Evolutionary conservation across 176 grass and related monocot genomes (phyloP), one percentile per base, ranked within the genome.

Genomic region (Panicum miliaceum): DNA sequence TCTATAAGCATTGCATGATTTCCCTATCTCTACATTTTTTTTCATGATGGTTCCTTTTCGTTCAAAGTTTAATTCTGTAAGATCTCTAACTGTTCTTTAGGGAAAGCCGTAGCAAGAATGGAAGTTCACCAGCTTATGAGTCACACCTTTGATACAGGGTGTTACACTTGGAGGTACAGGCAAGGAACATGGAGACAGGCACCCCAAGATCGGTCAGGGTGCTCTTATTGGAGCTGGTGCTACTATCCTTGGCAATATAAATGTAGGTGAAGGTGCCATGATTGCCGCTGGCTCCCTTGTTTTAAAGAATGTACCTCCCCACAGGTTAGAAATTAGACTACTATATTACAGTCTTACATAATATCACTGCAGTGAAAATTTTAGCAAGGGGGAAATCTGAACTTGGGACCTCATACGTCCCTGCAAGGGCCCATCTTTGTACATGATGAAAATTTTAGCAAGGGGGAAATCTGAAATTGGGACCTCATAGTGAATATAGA

Each of bases 151-250:
- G 65, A 16, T 77, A 57, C 72, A 99, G 96, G 91, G 96, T 62
- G 96, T 99, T 91, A 99, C 96, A 5, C 88, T 99, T 52, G 96
- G 96, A 87, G 96, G 96, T 75, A 99, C 96, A 41, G 96, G 96
- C 71, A 99, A 99, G 73, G 88, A 94, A 81, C 66, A 96, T 81
- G 96, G 96, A 76, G 91, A 99, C 71, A 89, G 96, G n/a, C 96
- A 99, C 86, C 96, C 96, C 20, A 99, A 99, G 89, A 92, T 99
- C 0, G 85, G 89, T 50, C 93, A 95, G 83, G 96, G 96, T 41
- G 96, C 96, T 85, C 89, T 99, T 80, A 90, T 99, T 81, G 96
- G 96, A 90, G 96, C 96, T 81, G 90, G 96, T 84, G 91, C 93
- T 64, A 99, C 91, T 25, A 81, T 99, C 85, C 96, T 99, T 16